Evolutionary conservation across 805 yeast genomes (phyloP).

Genomic region (Metschnikowia arizonensis): DNA sequence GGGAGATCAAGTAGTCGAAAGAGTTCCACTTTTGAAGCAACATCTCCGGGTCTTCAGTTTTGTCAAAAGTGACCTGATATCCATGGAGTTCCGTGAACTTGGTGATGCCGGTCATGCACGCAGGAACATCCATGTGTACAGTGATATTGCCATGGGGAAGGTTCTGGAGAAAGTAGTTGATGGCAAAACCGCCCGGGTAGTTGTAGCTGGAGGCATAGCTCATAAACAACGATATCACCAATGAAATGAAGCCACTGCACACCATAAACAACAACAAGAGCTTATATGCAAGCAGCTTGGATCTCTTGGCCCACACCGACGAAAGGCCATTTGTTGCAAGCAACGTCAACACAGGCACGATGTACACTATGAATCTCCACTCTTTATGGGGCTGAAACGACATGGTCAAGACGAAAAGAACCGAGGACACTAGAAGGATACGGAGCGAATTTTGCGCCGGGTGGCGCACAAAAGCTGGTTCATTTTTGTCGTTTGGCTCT

Average conservation of each 20-base stretch:
- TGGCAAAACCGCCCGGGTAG: constrained; percentile 87
- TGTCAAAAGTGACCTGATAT: constrained; percentile 54
- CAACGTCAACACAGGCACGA: constrained; percentile 63
- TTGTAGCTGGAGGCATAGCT: constrained; percentile 65
- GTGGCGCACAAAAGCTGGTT: constrained; percentile 26
- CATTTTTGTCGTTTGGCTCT: constrained; percentile 9
- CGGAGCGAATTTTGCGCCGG: constrained; percentile 31
- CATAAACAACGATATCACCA: constrained; percentile 46
- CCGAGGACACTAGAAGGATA: constrained; percentile 47
- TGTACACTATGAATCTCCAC: constrained; percentile 83
- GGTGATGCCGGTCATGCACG: constrained; percentile 86
- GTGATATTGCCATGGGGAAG: constrained; percentile 22
- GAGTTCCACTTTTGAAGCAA: constrained; percentile 32
- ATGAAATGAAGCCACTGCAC: constrained; percentile 22
- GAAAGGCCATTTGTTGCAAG: constrained; percentile 61
- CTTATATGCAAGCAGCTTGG: constrained; percentile 22
- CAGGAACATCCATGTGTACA: constrained; percentile 72
- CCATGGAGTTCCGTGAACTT: constrained; percentile 62
- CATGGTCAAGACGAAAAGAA: constrained; percentile 56
- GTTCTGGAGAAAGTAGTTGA: constrained; percentile 43
- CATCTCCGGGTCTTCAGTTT: constrained; percentile 52
- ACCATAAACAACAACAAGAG: constrained; percentile 23
- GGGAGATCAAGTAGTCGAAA: constrained; percentile 30
- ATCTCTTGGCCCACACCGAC: constrained; percentile 19
- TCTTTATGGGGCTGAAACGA: constrained; percentile 90